These are phyloP conservation scores for Amanita rubescens DNA, from an alignment of 768 basidiomycete species.

Conservation along the genomic window DNA sequence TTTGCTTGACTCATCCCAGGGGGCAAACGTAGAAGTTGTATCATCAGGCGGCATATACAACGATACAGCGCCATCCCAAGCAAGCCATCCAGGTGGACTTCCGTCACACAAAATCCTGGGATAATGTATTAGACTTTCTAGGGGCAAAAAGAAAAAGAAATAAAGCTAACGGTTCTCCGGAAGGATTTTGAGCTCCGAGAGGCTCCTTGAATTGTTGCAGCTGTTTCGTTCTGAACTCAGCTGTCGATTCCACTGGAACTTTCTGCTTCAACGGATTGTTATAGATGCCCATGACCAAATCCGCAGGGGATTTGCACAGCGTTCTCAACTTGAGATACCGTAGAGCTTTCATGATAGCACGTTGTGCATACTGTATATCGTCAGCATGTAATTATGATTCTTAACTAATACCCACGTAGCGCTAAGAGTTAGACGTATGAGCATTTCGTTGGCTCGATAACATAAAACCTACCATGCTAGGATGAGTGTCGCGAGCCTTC, in stretches of 20 bases:
- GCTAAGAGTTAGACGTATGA: slow-evolving; percentile 26
- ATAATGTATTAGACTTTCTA: not conserved
- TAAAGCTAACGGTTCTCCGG: slow-evolving; percentile 40
- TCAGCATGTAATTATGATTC: slow-evolving; percentile 37
- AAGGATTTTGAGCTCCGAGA: slow-evolving; percentile 27
- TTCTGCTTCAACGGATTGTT: slow-evolving; percentile 59
- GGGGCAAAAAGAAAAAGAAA: not conserved
- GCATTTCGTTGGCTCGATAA: not conserved
- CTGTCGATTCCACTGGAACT: slow-evolving; percentile 42
- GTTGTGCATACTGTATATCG: slow-evolving; percentile 51
- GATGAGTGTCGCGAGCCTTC: slow-evolving; percentile 55
- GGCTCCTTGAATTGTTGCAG: slow-evolving; percentile 49
- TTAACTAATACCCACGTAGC: slow-evolving; percentile 15
- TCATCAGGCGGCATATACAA: slow-evolving; percentile 42
- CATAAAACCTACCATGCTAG: slow-evolving; percentile 48
- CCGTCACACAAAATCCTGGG: slow-evolving; percentile 49
- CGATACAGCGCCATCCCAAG: slow-evolving; percentile 41
- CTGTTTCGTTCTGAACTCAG: slow-evolving; percentile 46
- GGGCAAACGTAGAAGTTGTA: slow-evolving; percentile 42
- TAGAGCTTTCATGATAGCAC: slow-evolving; percentile 70
- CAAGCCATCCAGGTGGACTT: slow-evolving; percentile 60
- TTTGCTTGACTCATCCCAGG: slow-evolving; percentile 51
- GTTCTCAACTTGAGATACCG: slow-evolving; percentile 81
- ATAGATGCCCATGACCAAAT: slow-evolving; percentile 53
- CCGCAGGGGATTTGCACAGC: slow-evolving; percentile 44